These are phyloP conservation scores for Cladosporium velox DNA, from an alignment of 2,329 filamentous ascomycete genomes.

Conservation along the genomic window DNA sequence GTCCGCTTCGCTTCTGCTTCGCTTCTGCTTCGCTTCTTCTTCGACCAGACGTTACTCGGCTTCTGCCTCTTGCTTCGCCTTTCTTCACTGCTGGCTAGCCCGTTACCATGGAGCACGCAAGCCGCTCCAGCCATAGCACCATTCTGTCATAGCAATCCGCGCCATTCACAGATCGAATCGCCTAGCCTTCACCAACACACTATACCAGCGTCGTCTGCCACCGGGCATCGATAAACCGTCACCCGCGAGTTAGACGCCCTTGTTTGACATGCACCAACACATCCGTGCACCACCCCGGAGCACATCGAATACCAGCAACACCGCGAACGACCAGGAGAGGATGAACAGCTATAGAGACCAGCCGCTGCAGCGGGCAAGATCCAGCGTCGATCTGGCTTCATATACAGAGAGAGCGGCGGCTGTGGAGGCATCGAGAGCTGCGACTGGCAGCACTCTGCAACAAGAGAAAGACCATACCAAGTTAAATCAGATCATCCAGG, in stretches of 20 bases:
- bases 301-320: constrained; percentile 71
- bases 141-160: constrained; percentile 16
- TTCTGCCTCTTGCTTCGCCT: not conserved
- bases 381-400: constrained; percentile 53
- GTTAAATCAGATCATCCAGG: constrained; percentile 91
- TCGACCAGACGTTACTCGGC: not conserved
- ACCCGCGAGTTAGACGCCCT: not conserved
- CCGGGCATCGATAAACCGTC: not conserved
- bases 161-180: constrained; percentile 2
- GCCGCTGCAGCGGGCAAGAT: constrained; percentile 52
- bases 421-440: constrained; percentile 50
- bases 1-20: not conserved
- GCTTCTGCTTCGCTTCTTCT: not conserved
- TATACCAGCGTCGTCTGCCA: not conserved
- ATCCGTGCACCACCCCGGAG: constrained; percentile 72
- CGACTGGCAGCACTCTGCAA: constrained; percentile 23
- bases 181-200: not conserved
- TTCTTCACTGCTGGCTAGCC: not conserved
- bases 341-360: constrained; percentile 73
- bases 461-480: constrained; percentile 72
- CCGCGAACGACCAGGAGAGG: constrained; percentile 70
- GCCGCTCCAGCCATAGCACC: constrained; percentile 18
- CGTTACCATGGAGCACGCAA: constrained; percentile 22
- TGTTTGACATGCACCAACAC: constrained; percentile 78
- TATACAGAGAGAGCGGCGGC: constrained; percentile 54